A percentile compares a stretch with the other conserved stretches of the same genome.
Conservation (phyloP, 192 early-diverging fungal genomes). For the Obelidium mucronatum region DNA sequence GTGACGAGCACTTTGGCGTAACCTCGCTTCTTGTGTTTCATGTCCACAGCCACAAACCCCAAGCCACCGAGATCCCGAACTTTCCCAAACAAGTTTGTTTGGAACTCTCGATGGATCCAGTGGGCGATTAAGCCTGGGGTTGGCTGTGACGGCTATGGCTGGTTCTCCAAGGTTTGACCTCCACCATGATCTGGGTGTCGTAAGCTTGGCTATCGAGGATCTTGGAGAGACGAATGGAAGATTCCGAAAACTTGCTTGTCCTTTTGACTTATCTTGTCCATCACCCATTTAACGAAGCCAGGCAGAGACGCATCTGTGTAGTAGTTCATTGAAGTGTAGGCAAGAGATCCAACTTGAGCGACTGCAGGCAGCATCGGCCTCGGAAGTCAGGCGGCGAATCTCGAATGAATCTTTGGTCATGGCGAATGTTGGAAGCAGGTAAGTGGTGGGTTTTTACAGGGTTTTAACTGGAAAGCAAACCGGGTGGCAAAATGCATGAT, state of each 20-base stretch:
- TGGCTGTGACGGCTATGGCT: no score
- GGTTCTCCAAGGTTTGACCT: not conserved
- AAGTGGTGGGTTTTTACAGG: no score
- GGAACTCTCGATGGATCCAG: constrained; percentile 8
- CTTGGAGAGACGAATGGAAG: not conserved
- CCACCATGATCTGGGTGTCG: not conserved
- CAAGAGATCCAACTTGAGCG: constrained; percentile 2
- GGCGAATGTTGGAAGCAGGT: no score
- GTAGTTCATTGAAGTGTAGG: not conserved
- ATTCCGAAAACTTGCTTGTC: not conserved
- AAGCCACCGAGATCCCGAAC: not conserved
- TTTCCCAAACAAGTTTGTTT: constrained; percentile 3
- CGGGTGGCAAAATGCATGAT: no score
- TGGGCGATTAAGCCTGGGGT: constrained; percentile 6
- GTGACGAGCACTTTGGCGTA: constrained; percentile 17
- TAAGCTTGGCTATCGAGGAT: not conserved
- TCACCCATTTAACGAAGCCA: not conserved
- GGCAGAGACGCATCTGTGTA: not conserved
- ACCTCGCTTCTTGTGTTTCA: constrained; percentile 31
- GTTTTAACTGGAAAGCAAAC: no score
- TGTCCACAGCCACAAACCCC: constrained; percentile 15
- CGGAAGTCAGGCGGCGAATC: not conserved
- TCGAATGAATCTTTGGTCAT: no score
- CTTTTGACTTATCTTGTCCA: not conserved
- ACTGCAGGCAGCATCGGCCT: not conserved